Conservation (phyloP, 2,329 filamentous ascomycete genomes). For the Elsinoe perseae region DNA sequence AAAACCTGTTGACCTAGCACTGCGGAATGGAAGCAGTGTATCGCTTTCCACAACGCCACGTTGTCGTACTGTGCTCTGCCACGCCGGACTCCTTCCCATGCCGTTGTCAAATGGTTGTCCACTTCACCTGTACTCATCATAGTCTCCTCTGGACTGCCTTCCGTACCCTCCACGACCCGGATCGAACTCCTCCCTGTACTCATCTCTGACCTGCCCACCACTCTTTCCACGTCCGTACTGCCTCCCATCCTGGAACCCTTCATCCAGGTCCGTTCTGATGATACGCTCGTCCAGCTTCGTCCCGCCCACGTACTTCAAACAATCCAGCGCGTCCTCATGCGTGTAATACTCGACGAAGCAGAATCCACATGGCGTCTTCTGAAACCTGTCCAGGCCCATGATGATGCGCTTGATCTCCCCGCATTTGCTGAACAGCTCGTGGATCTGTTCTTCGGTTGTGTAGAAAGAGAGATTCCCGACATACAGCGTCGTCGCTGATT, state of each 20-base stretch:
- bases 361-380: conserved; percentile 97
- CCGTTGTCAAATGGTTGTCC: conserved; percentile 22
- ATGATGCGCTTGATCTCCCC: conserved; percentile 97
- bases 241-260: conserved; percentile 89
- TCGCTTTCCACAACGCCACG: background rate
- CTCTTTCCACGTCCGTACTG: conserved; percentile 94
- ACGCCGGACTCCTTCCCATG: background rate
- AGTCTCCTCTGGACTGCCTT: conserved; percentile 62
- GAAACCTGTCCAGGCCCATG: conserved; percentile 95
- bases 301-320: conserved; percentile 96
- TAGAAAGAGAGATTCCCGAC: conserved; percentile 98
- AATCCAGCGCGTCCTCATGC: conserved; percentile 92
- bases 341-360: conserved; percentile 99
- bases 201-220: conserved; percentile 92
- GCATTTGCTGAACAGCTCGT: conserved; percentile 60
- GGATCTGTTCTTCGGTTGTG: conserved; percentile 97
- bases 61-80: background rate
- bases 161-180: conserved; percentile 88
- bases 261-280: conserved; percentile 90
- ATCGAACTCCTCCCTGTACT: conserved; percentile 95
- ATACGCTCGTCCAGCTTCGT: conserved; percentile 97
- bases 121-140: conserved; percentile 19
- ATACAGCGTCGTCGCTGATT: conserved; percentile 87
- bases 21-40: background rate
- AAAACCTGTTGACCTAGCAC: conserved; percentile 5